A percentile compares a stretch with the other conserved stretches of the same genome.
phyloP scores from a whole-genome alignment of 148 eudicot genomes.

The Arctostaphylos glauca region DNA sequence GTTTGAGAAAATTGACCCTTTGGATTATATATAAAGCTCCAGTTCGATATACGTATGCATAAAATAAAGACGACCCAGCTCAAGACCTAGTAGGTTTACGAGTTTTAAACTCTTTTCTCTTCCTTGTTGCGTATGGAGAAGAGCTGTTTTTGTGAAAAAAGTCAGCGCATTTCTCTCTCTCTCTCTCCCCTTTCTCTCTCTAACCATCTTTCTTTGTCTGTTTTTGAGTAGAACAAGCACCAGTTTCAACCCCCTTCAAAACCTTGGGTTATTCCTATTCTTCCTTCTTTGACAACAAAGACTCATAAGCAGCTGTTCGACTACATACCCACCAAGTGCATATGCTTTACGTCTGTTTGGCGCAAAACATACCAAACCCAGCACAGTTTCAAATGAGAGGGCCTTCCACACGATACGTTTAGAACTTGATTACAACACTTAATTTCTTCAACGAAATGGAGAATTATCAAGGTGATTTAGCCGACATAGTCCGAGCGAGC shows the following conservation, averaged over 20 bases:
- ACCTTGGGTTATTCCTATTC: neutral
- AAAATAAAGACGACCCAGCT: slow-evolving; percentile 19
- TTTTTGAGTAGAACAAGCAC: slow-evolving; percentile 13
- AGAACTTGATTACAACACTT: no score
- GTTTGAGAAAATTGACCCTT: slow-evolving; percentile 34
- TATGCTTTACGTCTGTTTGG: slow-evolving; percentile 31
- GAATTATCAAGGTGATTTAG: slow-evolving; percentile 66
- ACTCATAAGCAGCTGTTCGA: neutral
- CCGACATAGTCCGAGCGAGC: slow-evolving; percentile 60
- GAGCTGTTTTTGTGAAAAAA: slow-evolving; percentile 46
- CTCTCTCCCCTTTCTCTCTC: slow-evolving; percentile 27
- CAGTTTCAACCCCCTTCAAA: slow-evolving; percentile 17
- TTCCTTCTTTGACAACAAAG: slow-evolving; percentile 7
- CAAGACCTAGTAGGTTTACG: slow-evolving; percentile 25
- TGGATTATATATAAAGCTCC: slow-evolving; percentile 13
- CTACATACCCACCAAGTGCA: slow-evolving; percentile 14
- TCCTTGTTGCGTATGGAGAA: slow-evolving; percentile 40
- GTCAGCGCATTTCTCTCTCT: slow-evolving; percentile 55
- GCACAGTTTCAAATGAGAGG: neutral
- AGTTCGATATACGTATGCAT: neutral
- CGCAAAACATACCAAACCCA: slow-evolving; percentile 17
- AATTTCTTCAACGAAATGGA: slow-evolving; percentile 25
- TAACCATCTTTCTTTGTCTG: slow-evolving; percentile 18
- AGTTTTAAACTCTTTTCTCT: slow-evolving; percentile 17
- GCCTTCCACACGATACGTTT: neutral